Conservation (phyloP, 1,139 yeast species). For the Blastobotrys capitulatus region DNA sequence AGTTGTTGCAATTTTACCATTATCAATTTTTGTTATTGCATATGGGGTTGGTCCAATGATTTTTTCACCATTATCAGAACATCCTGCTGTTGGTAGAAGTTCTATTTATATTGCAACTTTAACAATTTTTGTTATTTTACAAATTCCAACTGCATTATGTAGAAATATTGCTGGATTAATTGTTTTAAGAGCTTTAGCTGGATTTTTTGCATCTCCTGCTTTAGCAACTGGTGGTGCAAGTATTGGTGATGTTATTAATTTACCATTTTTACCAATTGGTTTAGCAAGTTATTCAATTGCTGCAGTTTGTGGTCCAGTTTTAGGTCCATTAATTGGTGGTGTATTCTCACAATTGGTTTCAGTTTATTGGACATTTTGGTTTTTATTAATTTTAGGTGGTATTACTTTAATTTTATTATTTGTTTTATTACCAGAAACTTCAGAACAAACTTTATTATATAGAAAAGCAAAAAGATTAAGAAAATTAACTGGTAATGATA, state of each 20-base stretch:
- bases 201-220: conserved; percentile 77
- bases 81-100: conserved; percentile 40
- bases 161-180: conserved; percentile 42
- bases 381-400: conserved; percentile 67
- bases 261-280: conserved; percentile 38
- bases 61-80: conserved; percentile 50
- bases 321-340: conserved; percentile 80
- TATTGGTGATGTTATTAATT: conserved; percentile 63
- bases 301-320: conserved; percentile 76
- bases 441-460: conserved; percentile 19
- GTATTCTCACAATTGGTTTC: conserved; percentile 62
- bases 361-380: conserved; percentile 73
- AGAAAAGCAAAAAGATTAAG: conserved; percentile 26
- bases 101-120: conserved; percentile 37
- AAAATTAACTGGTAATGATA: conserved; percentile 19
- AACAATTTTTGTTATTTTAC: conserved; percentile 50
- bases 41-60: conserved; percentile 52
- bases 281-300: conserved; percentile 69
- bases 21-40: conserved; percentile 52
- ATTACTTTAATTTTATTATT: conserved; percentile 34
- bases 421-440: conserved; percentile 36
- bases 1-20: conserved; percentile 43
- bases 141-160: conserved; percentile 42
- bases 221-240: conserved; percentile 84
- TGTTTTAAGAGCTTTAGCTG: conserved; percentile 70